Evolutionary conservation across 139 green algal species (phyloP).

Genomic region (Tetraselmis chui): DNA sequence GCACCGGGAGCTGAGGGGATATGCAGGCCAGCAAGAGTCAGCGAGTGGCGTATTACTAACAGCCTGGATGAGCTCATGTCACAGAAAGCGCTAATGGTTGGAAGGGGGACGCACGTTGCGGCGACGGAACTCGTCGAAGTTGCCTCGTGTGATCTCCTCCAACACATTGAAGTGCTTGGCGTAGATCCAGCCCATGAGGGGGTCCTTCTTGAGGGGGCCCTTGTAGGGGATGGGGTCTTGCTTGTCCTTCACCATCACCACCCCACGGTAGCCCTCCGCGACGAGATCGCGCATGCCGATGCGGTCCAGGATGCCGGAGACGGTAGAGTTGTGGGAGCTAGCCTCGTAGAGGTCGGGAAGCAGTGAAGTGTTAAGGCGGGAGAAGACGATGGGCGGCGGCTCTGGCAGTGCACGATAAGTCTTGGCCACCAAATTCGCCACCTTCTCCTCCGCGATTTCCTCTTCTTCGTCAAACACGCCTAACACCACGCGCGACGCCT

Average conservation of each 20-base stretch:
- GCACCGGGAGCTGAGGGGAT: conserved; percentile 3
- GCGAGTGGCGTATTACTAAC: too few species aligned
- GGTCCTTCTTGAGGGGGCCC: not conserved
- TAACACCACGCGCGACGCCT: not conserved
- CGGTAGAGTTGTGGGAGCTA: not conserved
- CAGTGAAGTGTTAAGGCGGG: not conserved
- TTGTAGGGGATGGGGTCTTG: not conserved
- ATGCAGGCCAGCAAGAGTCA: too few species aligned
- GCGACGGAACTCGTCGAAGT: conserved; percentile 18
- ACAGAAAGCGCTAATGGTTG: too few species aligned
- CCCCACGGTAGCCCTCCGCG: not conserved
- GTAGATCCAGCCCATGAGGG: not conserved
- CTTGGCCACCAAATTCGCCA: conserved; percentile 7
- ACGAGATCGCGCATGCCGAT: not conserved
- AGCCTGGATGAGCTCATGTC: too few species aligned
- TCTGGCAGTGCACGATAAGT: not conserved
- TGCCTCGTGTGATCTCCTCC: conserved; percentile 18
- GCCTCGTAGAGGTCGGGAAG: conserved; percentile 1
- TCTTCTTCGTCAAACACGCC: not conserved
- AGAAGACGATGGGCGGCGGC: not conserved
- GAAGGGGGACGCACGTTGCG: not conserved
- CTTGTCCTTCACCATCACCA: not conserved
- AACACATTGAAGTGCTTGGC: conserved; percentile 2
- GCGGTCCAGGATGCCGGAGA: not conserved
- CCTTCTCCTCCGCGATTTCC: not conserved